Evolutionary conservation across 1,284 basidiomycete genomes (phyloP), one percentile per base, ranked within the genome.

Genomic region (Apiotrichum mycotoxinovorans): DNA sequence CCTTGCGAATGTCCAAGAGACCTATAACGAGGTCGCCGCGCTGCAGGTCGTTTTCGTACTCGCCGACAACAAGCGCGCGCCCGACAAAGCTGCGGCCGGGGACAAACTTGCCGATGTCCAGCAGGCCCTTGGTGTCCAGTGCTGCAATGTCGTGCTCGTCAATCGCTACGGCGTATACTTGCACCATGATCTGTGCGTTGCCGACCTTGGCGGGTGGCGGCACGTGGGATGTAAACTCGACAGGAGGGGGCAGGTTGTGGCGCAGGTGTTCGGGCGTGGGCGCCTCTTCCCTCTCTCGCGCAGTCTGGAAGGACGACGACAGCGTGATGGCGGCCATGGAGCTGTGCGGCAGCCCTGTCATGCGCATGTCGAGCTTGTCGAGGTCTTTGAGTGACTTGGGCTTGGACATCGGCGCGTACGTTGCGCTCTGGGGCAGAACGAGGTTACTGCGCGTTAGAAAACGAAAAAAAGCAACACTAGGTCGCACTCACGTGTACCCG

Each of bases 31-130:
- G 88, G 66, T 94, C 91, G 10, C 89, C 88, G 63, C 84, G 83
- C 68, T 80, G 80, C 22, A 84, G 80, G 37, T 87, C 86, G 47
- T 80, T 81, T 18, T 92, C 88, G 53, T 89, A 87, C 80, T 84
- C 87, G 1, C 91, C 91, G 59, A 83, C 84, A 65, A 89, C 87
- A 46, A 92, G 70, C 34, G 86, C 85, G 41, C 88, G 79, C 4
- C 91, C 91, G 11, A 90, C 86, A 70, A 93, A 87, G 57, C 86
- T 87, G 46, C 91, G 80, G 0, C 90, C 91, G 15, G 91, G 91
- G 2, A 92, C 70, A 69, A 64, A 76, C 54, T 71, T 76, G 49
- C 75, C 68, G 8, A 74, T 67, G 37, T 73, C 73, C 15, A 65
- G 60, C 60, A 69, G 57, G 50, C 58, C 71, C 63, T 81, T 81